Percentiles rank a stretch among this genome's conserved stretches.
Evolutionary conservation across 2,329 filamentous ascomycete species (phyloP).

Genomic region (Fusarium agapanthi): DNA sequence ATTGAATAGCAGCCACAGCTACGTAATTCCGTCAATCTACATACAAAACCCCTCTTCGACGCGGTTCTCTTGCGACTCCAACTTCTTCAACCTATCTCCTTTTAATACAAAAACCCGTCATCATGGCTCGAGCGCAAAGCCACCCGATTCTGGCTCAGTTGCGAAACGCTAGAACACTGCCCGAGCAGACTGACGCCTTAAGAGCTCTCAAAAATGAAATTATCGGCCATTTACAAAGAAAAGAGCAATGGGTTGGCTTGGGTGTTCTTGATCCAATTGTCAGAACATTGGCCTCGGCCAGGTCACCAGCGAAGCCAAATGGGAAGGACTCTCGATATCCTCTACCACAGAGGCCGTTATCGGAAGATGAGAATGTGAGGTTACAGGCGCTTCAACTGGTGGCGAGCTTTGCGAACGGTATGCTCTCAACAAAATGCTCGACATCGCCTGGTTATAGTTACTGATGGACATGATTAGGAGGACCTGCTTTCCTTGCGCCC

Average conservation of each 20-base stretch:
- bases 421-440: conserved; percentile 35
- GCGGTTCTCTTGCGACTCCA: not conserved
- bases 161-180: conserved; percentile 59
- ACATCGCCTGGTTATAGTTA: not conserved
- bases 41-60: not conserved
- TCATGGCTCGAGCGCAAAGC: conserved; percentile 64
- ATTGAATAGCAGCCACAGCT: conserved; percentile 16
- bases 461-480: conserved; percentile 63
- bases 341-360: conserved; percentile 52
- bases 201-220: conserved; percentile 86
- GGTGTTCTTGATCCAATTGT: conserved; percentile 72
- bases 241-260: conserved; percentile 77
- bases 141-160: conserved; percentile 66
- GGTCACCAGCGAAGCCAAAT: conserved; percentile 46
- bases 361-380: conserved; percentile 72
- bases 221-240: conserved; percentile 86
- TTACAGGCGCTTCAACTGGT: conserved; percentile 87
- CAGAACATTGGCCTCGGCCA: conserved; percentile 53
- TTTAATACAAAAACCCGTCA: conserved; percentile 18
- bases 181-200: conserved; percentile 68
- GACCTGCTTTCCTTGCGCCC: conserved; percentile 79
- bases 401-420: conserved; percentile 85
- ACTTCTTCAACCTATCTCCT: not conserved
- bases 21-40: conserved; percentile 13
- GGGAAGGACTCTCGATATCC: conserved; percentile 51